Base-by-base conservation (phyloP, 805 yeast species). In the Tanozyma kutaoensis region DNA sequence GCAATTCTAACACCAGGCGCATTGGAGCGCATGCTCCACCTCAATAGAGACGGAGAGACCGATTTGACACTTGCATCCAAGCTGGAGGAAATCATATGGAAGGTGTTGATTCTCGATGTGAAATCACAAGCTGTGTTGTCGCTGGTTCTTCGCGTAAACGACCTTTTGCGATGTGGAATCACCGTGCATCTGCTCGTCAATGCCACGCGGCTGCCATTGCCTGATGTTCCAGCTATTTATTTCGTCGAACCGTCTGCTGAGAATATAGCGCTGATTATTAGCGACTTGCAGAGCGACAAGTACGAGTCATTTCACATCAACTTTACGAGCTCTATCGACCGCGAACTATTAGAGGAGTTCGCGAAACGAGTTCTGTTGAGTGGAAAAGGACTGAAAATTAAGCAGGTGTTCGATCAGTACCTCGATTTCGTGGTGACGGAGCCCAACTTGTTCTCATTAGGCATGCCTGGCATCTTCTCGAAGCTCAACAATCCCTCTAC, bases 161-260 rank as follows among this genome's bases (percentile, higher is more conserved):
- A 93, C 48, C 61, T 91, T 38, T 64, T 91, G 39, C 72, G 77
- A 38, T 80, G 82, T 45, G 98, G 98, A 8, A 76, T 91, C 30
- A 91, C 99, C 0, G 76, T 85, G 43, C 97, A 91, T 46, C 65
- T 88, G 32, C 53, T 79, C 26, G 72, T 88, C 29, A 62, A 62
- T 29, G 63, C 84, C 25, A 70, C 67, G 31, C 63, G 98, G 34
- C 71, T 86, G n/a, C 68, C 88, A 1, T 62, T 91, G 27, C 86
- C 93, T 2, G 98, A 91, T 42, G 97, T 88, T 10, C 96, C 97
- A 1, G 97, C 74, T 3, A 71, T 91, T 24, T 91, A 91, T 53
- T 88, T 91, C 41, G 77, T 91, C 19, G 78, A 79, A 31, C 97
- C 98, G 5, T 79, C 91, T 0, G 58, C 66, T 15, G 88, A 71